Percentiles rank a stretch among this genome's conserved stretches.
phyloP scores from a whole-genome alignment of 2,329 filamentous ascomycete species.

The Lojkania enalia region DNA sequence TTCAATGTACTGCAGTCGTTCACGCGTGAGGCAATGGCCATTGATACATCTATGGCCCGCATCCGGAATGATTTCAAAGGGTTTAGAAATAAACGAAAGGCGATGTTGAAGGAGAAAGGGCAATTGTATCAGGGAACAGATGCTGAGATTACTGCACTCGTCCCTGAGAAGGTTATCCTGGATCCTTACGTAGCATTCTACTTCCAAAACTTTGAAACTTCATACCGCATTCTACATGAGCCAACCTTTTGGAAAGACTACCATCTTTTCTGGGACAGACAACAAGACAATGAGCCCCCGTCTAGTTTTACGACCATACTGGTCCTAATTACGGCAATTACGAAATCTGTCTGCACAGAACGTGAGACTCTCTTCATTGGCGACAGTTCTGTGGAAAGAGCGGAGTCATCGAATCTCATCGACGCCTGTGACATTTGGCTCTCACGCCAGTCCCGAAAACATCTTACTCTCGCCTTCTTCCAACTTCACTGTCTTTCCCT shows the following conservation, averaged over 20 bases:
- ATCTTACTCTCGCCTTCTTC: conserved; percentile 54
- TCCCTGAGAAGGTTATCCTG: conserved; percentile 43
- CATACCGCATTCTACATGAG: conserved; percentile 57
- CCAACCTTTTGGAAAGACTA: conserved; percentile 59
- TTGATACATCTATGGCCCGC: conserved; percentile 34
- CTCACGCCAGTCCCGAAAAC: conserved; percentile 54
- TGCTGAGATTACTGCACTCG: conserved; percentile 39
- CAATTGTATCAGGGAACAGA: conserved; percentile 24
- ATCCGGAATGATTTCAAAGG: conserved; percentile 39
- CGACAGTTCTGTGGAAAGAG: conserved; percentile 48
- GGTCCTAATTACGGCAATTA: conserved; percentile 45
- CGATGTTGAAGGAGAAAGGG: conserved; percentile 23
- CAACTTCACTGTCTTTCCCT: conserved; percentile 57
- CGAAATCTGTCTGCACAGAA: conserved; percentile 39
- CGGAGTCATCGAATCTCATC: conserved; percentile 45
- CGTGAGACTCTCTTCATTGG: conserved; percentile 44
- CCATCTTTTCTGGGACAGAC: conserved; percentile 49
- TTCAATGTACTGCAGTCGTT: conserved; percentile 44
- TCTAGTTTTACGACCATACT: conserved; percentile 46
- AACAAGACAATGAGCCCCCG: conserved; percentile 24
- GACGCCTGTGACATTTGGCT: conserved; percentile 49
- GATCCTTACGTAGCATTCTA: conserved; percentile 53
- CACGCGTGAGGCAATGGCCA: conserved; percentile 34
- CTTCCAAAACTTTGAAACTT: conserved; percentile 55
- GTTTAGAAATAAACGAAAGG: conserved; percentile 36